These are phyloP conservation scores for Saksenaea vasiformis DNA, from an alignment of 371 early-diverging fungal genomes.

Conservation along the genomic window DNA sequence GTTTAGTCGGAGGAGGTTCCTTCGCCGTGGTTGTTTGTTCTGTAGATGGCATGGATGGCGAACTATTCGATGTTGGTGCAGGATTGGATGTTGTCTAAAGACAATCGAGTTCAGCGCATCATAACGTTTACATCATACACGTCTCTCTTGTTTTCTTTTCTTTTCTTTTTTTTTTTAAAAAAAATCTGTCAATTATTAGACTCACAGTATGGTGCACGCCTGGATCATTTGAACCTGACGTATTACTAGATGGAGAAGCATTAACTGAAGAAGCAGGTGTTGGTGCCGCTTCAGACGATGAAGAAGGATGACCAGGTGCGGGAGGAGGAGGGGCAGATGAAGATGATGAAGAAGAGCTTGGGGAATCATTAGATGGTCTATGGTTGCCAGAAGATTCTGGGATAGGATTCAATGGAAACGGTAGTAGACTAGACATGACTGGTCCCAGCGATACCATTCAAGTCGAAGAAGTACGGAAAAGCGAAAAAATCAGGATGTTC, in stretches of 20 bases:
- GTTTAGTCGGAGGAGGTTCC: not conserved
- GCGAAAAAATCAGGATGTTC: not conserved
- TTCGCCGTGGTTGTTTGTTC: not conserved
- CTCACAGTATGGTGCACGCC: not conserved
- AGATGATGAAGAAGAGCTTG: not conserved
- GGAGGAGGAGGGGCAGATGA: not conserved
- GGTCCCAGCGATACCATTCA: not conserved
- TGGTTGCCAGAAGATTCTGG: not conserved
- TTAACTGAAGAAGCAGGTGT: not conserved
- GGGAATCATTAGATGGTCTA: not conserved
- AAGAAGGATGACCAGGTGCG: not conserved
- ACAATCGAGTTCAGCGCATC: not conserved
- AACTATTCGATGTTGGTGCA: not conserved
- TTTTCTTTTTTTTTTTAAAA: not conserved
- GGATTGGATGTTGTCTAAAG: not conserved
- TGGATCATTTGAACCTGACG: not conserved
- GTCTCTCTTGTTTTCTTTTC: not conserved
- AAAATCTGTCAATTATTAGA: not conserved
- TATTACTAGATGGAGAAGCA: not conserved
- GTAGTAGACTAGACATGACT: not conserved
- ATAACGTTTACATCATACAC: not conserved
- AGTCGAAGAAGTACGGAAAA: slow-evolving; percentile 7
- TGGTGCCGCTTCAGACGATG: not conserved
- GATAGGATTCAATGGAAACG: not conserved
- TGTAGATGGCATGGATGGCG: not conserved